These are phyloP conservation scores for Scedosporium aurantiacum DNA, from an alignment of 2,329 filamentous ascomycete genomes.

Conservation along the genomic window DNA sequence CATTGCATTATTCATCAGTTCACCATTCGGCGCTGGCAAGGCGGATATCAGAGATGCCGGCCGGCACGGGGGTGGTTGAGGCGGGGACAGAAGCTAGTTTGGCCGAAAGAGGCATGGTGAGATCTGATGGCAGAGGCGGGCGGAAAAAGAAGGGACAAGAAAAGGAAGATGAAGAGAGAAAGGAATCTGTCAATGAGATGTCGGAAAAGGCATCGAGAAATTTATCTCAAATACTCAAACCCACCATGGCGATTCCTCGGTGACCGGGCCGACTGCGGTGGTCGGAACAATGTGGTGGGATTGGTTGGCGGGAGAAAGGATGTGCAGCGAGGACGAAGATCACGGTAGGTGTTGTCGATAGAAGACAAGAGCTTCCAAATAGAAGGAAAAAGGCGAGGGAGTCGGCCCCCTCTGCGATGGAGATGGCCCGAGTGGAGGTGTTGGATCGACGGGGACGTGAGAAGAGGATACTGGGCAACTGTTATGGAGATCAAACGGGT, in stretches of 20 bases:
- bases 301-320: neutral
- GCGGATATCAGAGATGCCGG: neutral
- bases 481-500: neutral
- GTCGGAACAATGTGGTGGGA: neutral
- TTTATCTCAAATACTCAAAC: conserved; percentile 2
- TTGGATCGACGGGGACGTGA: neutral
- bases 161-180: neutral
- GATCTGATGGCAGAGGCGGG: neutral
- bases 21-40: neutral
- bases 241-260: neutral
- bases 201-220: neutral
- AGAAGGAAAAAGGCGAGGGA: neutral
- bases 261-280: neutral
- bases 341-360: neutral
- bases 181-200: neutral
- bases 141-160: neutral
- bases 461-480: neutral
- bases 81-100: neutral
- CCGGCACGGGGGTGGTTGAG: neutral
- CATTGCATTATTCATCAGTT: neutral
- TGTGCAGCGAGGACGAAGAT: neutral
- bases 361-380: neutral
- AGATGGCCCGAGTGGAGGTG: neutral
- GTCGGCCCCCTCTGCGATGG: neutral
- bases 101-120: neutral